Evolutionary conservation across 164 flowering plant species (phyloP).

Genomic region (Magnolia sinica): DNA sequence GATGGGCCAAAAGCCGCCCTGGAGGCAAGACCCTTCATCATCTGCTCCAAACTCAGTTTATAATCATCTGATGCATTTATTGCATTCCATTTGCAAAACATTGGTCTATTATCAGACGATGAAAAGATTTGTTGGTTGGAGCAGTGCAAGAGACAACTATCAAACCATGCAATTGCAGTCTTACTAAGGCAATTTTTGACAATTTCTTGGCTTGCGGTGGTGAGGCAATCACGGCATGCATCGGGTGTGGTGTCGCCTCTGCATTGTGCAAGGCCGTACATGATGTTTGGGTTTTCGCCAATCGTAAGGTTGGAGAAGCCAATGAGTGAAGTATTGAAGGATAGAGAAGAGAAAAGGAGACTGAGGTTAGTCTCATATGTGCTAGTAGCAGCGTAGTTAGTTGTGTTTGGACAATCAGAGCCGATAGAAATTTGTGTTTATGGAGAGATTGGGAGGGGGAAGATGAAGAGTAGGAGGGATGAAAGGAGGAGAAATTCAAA

Average conservation of each 20-base stretch:
- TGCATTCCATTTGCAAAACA: not conserved
- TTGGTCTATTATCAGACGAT: not conserved
- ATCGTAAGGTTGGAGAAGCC: constrained; percentile 4
- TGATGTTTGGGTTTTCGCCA: not conserved
- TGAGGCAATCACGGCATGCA: not conserved
- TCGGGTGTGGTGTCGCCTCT: not conserved
- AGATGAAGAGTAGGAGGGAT: not conserved
- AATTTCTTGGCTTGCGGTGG: not conserved
- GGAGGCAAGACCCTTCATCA: not conserved
- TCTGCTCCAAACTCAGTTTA: not conserved
- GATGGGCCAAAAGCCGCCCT: not conserved
- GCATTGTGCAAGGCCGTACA: constrained; percentile 4
- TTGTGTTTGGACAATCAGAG: too few relatives aligned
- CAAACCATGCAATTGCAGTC: constrained; percentile 1
- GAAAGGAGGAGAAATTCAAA: not conserved
- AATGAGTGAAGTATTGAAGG: not conserved
- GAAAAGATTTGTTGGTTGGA: not conserved
- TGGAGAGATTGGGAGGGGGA: not conserved
- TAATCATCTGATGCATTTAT: not conserved
- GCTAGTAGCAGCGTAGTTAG: constrained; percentile 1
- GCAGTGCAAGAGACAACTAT: constrained; percentile 5
- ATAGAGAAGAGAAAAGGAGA: constrained; percentile 7
- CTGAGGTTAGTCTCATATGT: constrained; percentile 7
- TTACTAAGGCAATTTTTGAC: not conserved
- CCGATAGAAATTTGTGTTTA: not conserved